Evolutionary conservation across 2,329 filamentous ascomycete species (phyloP).

Genomic region (Sporothrix globosa): DNA sequence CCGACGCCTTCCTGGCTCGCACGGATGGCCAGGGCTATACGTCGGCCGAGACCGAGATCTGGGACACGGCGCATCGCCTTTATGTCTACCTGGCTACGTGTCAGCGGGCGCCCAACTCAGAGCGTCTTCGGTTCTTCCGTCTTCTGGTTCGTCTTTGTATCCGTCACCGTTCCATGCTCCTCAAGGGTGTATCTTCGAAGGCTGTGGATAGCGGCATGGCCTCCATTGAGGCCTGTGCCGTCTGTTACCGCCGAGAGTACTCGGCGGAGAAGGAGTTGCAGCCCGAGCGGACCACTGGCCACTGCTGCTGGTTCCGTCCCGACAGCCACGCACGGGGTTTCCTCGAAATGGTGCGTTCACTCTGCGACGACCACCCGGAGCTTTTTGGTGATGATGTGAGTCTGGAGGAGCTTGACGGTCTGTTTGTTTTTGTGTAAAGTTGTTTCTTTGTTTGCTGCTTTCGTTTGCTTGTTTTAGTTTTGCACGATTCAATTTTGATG

Average conservation of each 20-base stretch:
- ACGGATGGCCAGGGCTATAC: slow-evolving; percentile 19
- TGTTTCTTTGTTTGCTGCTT: neutral
- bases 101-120: neutral
- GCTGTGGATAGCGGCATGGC: neutral
- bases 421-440: neutral
- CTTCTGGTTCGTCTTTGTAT: slow-evolving; percentile 29
- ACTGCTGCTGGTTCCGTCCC: slow-evolving; percentile 31
- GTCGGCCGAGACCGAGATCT: slow-evolving; percentile 21
- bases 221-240: slow-evolving; percentile 11
- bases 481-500: neutral
- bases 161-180: neutral
- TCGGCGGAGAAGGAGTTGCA: neutral
- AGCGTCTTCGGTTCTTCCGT: slow-evolving; percentile 7
- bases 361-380: slow-evolving; percentile 16
- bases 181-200: neutral
- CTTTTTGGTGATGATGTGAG: slow-evolving; percentile 13
- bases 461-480: neutral
- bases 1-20: slow-evolving; percentile 20
- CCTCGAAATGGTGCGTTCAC: neutral
- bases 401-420: neutral
- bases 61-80: slow-evolving; percentile 28
- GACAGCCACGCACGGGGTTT: neutral
- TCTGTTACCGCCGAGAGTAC: slow-evolving; percentile 23
- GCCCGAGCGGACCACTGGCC: neutral
- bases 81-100: slow-evolving; percentile 17